Base-by-base conservation (phyloP, 2,329 filamentous ascomycete genomes). In the Penicillium sp. region DNA sequence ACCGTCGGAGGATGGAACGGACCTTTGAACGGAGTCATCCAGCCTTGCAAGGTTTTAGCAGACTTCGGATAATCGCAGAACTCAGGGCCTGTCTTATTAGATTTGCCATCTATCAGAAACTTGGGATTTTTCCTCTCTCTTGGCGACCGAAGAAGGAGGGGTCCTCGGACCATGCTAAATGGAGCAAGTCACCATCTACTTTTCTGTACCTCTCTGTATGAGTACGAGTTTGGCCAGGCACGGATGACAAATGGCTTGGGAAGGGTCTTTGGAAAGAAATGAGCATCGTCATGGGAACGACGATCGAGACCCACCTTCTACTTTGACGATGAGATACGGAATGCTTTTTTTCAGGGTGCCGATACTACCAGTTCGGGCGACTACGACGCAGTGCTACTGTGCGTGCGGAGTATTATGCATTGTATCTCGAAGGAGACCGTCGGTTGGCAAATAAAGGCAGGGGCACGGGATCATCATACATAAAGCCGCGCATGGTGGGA, bases 241-340 rank as follows among this genome's bases (percentile, higher is more conserved):
- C 60, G 60, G 60, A 68, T 66, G 66, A 63, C 59, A 59, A 59
- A 68, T 65, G 66, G 65, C 63, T 60, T 58, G 62, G 65, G 60
- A 54, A 58, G 39, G 57, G 54, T 60, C 57, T 57, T 48, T 57
- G 37, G 37, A 54, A 62, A 55, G 55, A 67, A 66, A 67, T 67
- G 60, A 66, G 58, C 45, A 67, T 66, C 65, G 65, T 65, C 65
- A 67, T 67, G 55, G 59, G 45, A 59, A 51, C 55, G 66, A 62
- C 59, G 66, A 68, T 67, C 66, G n/a, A 63, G 65, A 64, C 65
- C 66, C 66, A 67, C 65, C 48, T 57, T 53, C 35, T 60, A 53
- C 41, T 51, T 57, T 52, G 55, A 62, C 55, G 57, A 65, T 67
- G 25, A 47, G 25, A 28, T 47, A 47, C 43, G 25, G 61, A 57